Percentiles rank a stretch among this genome's conserved stretches.
Conservation (phyloP, 2,329 filamentous ascomycete species). For the Sporothrix pallida region DNA sequence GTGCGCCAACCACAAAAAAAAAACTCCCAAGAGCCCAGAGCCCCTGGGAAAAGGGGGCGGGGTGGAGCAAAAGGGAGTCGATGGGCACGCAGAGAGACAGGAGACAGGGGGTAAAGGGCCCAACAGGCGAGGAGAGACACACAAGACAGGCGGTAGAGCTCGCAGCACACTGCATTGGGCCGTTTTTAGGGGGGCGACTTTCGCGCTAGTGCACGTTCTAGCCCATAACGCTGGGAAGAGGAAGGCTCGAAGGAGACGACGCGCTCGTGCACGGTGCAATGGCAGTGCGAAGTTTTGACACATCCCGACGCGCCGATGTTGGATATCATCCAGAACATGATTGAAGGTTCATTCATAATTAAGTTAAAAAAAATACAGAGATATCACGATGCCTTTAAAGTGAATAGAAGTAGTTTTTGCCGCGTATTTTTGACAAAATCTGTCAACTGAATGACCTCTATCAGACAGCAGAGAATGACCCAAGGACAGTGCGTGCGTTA, state of each 20-base stretch:
- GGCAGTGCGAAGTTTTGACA: neutral
- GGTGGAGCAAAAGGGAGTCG: slow-evolving; percentile 19
- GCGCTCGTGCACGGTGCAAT: neutral
- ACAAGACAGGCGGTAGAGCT: slow-evolving; percentile 21
- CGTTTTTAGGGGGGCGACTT: neutral
- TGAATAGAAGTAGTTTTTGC: no score
- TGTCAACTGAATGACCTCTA: neutral
- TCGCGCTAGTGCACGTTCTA: slow-evolving; percentile 23
- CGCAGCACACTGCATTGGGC: slow-evolving; percentile 15
- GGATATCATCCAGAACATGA: neutral
- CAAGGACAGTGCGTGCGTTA: slow-evolving; percentile 6
- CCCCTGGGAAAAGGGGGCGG: slow-evolving; percentile 27
- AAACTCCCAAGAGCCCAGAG: neutral
- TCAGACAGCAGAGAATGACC: neutral
- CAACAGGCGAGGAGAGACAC: neutral
- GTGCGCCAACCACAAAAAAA: neutral
- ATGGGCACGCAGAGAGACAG: slow-evolving; percentile 2
- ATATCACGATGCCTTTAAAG: no score
- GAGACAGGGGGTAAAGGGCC: slow-evolving; percentile 4
- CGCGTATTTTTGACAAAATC: neutral
- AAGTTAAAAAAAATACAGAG: no score
- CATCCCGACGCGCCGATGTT: neutral
- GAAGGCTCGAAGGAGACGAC: slow-evolving; percentile 12
- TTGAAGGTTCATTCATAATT: neutral
- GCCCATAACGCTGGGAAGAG: slow-evolving; percentile 12